phyloP scores from a whole-genome alignment of 176 grass and related monocot species.

The barley (Hordeum vulgare) region MorexV3_pseudomolecules_assembly NC_058519.1:588335677-588336176 shows the following conservation, averaged over 20 bases:
- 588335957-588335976: not conserved
- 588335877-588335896: slow-evolving; percentile 32
- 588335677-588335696: slow-evolving; percentile 5
- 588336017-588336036: not conserved
- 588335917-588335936: slow-evolving; percentile 40
- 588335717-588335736: slow-evolving; percentile 29
- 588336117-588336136: not conserved
- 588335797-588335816: slow-evolving; percentile 41
- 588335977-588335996: not conserved
- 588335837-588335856: slow-evolving; percentile 34
- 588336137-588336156: not conserved
- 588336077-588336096: not conserved
- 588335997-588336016: not conserved
- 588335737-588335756: not conserved
- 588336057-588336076: not conserved
- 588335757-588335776: slow-evolving; percentile 10
- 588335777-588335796: slow-evolving; percentile 27
- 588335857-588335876: slow-evolving; percentile 45
- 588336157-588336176: not conserved
- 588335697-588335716: slow-evolving; percentile 56
- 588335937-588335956: not conserved
- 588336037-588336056: not conserved
- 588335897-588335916: slow-evolving; percentile 46
- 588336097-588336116: not conserved
- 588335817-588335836: slow-evolving; percentile 27